Percentiles rank a stretch among this genome's conserved stretches.
These are phyloP conservation scores for Arctium minus DNA, from an alignment of 129 eudicot genomes.

Conservation along the genomic window DNA sequence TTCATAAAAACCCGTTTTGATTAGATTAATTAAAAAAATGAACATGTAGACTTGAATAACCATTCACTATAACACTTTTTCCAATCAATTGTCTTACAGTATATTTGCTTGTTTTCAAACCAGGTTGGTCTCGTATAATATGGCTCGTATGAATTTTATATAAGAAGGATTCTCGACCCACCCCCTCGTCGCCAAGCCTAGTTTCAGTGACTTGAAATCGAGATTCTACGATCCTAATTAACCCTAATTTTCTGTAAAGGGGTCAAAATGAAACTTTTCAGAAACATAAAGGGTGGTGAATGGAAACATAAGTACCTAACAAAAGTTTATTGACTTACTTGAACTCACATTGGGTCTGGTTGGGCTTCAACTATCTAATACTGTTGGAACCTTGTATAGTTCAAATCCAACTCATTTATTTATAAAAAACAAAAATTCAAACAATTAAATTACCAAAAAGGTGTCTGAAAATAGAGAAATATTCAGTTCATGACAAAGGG, in stretches of 20 bases:
- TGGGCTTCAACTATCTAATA: constrained; percentile 25
- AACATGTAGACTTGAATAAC: no score
- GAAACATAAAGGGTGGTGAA: not conserved
- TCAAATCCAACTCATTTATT: constrained; percentile 10
- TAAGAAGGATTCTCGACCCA: no score
- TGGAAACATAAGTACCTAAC: not conserved
- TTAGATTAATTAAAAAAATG: no score
- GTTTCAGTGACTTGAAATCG: not conserved
- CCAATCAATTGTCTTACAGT: no score
- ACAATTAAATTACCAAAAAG: not conserved
- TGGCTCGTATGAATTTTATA: no score
- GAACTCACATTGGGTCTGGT: constrained; percentile 21
- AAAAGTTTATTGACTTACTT: not conserved
- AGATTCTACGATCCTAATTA: not conserved
- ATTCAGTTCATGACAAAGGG: constrained; percentile 28
- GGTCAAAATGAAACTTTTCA: not conserved
- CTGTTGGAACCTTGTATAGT: constrained; percentile 28
- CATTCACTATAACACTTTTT: no score
- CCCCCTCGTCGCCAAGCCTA: no score
- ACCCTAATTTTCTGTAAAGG: not conserved
- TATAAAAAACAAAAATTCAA: not conserved
- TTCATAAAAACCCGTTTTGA: no score
- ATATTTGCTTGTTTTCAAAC: no score
- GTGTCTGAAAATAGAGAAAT: constrained; percentile 18
- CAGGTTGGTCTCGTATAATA: no score